Conservation (phyloP, 495 filamentous ascomycete genomes). For the Penicillium argentinense region DNA sequence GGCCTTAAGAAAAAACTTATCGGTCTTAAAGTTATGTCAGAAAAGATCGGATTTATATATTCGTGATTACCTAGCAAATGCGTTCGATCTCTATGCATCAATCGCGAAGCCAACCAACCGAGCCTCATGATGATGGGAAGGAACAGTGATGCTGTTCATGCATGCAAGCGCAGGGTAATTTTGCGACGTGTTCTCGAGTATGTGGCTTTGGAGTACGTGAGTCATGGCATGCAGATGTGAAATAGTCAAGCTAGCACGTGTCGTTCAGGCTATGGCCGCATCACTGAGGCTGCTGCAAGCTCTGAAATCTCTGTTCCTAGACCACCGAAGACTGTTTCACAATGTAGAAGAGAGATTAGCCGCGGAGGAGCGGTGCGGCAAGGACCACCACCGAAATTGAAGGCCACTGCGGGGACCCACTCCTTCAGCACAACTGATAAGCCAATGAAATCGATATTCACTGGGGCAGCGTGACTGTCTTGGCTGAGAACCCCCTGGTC, state of each 20-base stretch:
- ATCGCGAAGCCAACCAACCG: not conserved
- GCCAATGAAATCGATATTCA: no score
- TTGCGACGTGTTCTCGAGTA: slow-evolving; percentile 10
- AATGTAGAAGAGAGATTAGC: no score
- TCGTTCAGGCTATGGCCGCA: slow-evolving; percentile 6
- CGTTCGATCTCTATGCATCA: not conserved
- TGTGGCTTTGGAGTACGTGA: slow-evolving; percentile 4
- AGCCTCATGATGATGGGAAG: slow-evolving; percentile 9
- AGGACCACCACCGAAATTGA: no score
- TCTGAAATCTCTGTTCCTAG: no score
- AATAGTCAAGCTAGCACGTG: not conserved
- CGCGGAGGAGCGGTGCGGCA: no score
- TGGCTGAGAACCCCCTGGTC: no score
- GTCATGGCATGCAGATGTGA: slow-evolving; percentile 1
- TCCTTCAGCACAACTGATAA: no score
- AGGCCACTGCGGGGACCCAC: no score
- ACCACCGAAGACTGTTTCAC: no score
- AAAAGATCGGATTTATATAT: not conserved
- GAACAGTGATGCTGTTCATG: slow-evolving; percentile 8
- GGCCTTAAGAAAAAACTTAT: not conserved
- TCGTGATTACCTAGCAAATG: not conserved
- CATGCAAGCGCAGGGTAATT: slow-evolving; percentile 10
- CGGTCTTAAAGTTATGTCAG: not conserved
- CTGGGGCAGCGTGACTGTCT: no score
- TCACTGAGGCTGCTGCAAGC: slow-evolving; percentile 9